Percentiles rank a stretch among this genome's conserved stretches.
Conservation (phyloP, 768 basidiomycete genomes). For the Russula emetica region DNA sequence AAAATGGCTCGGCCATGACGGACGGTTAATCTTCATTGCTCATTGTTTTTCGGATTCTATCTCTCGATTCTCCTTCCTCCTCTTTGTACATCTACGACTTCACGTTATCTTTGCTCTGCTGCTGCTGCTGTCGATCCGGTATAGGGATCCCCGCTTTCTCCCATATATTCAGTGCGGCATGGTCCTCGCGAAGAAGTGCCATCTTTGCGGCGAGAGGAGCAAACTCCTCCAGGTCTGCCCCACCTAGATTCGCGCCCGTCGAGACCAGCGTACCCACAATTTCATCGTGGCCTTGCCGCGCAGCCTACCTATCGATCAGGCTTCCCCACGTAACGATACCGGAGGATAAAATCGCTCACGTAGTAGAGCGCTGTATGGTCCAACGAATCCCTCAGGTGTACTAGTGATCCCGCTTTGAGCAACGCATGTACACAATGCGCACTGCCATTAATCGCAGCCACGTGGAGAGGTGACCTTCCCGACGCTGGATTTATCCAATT, state of each 20-base stretch:
- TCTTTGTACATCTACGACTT: slow-evolving; percentile 19
- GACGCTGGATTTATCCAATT: slow-evolving; percentile 69
- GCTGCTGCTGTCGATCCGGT: slow-evolving; percentile 15
- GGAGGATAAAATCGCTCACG: slow-evolving; percentile 40
- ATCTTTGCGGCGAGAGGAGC: slow-evolving; percentile 44
- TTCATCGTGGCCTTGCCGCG: slow-evolving; percentile 60
- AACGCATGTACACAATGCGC: slow-evolving; percentile 42
- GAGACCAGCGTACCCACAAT: slow-evolving; percentile 62
- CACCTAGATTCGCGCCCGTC: slow-evolving; percentile 71
- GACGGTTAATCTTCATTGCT: slow-evolving; percentile 28
- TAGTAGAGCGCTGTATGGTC: slow-evolving; percentile 86
- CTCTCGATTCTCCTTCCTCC: background rate
- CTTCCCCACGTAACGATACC: background rate
- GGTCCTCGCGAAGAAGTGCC: slow-evolving; percentile 41
- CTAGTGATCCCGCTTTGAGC: slow-evolving; percentile 70
- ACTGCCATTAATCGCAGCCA: slow-evolving; percentile 69
- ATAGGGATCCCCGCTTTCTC: slow-evolving; percentile 44
- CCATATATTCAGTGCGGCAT: slow-evolving; percentile 50
- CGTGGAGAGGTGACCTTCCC: slow-evolving; percentile 73
- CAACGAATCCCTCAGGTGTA: slow-evolving; percentile 73
- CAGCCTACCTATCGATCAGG: slow-evolving; percentile 47
- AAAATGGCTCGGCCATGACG: slow-evolving; percentile 33
- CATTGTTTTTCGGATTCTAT: background rate
- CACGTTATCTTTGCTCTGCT: slow-evolving; percentile 14
- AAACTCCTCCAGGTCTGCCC: slow-evolving; percentile 57